phyloP scores from a whole-genome alignment of 305 asterid species.

The Fraxinus floribunda region DNA sequence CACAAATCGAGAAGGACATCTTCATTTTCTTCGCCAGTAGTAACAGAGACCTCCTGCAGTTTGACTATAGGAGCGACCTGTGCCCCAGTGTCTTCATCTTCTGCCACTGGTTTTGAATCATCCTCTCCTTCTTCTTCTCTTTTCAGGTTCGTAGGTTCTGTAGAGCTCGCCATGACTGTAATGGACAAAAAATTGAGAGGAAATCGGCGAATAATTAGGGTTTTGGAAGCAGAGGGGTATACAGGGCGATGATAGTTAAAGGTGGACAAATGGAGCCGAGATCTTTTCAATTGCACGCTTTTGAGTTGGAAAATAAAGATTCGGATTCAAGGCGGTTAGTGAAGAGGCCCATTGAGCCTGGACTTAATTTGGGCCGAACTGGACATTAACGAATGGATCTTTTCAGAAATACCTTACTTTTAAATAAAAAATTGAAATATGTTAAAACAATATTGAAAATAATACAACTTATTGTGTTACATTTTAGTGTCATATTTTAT shows the following conservation, averaged over 20 bases:
- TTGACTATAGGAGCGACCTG: slow-evolving; percentile 69
- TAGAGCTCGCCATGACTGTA: slow-evolving; percentile 44
- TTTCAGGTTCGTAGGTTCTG: slow-evolving; percentile 42
- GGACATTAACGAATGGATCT: too few species aligned
- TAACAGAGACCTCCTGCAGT: slow-evolving; percentile 64
- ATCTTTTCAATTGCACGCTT: neutral
- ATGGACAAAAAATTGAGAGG: neutral
- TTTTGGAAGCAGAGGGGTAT: slow-evolving; percentile 4
- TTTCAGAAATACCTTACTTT: too few species aligned
- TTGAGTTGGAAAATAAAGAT: neutral
- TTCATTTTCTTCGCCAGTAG: slow-evolving; percentile 80
- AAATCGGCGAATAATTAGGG: slow-evolving; percentile 22
- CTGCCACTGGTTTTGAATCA: slow-evolving; percentile 39
- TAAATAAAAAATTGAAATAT: too few species aligned
- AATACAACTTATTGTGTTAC: too few species aligned
- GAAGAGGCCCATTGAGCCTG: neutral
- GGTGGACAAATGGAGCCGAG: neutral
- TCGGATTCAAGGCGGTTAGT: neutral
- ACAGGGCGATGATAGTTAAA: neutral
- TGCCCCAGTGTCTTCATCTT: slow-evolving; percentile 84
- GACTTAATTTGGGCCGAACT: neutral
- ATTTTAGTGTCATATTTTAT: too few species aligned
- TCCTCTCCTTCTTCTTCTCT: slow-evolving; percentile 51
- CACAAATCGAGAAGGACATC: slow-evolving; percentile 64
- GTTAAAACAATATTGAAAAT: too few species aligned